Conservation (phyloP, 208 protist genomes). For the Trypanosoma melophagium region DNA sequence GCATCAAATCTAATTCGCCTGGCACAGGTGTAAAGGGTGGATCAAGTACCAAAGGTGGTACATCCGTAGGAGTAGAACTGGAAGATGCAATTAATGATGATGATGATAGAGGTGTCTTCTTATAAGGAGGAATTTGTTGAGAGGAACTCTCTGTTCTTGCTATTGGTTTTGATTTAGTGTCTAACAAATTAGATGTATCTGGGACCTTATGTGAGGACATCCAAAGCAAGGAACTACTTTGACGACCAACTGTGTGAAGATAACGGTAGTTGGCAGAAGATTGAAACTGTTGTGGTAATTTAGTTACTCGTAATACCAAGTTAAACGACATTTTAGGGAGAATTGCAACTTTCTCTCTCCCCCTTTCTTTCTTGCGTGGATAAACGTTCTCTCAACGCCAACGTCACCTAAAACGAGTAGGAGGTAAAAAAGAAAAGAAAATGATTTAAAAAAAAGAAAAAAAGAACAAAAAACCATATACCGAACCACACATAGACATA, state of each 20-base stretch:
- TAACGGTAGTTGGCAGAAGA: not conserved
- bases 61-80: not conserved
- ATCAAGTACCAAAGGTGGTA: slow-evolving; percentile 38
- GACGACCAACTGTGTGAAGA: not conserved
- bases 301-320: too few relatives aligned
- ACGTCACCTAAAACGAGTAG: not conserved
- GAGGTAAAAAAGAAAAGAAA: not conserved
- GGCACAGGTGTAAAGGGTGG: slow-evolving; percentile 49
- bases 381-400: too few relatives aligned
- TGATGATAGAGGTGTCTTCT: not conserved
- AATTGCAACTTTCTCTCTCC: too few relatives aligned
- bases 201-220: not conserved
- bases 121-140: too few relatives aligned
- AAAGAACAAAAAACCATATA: too few relatives aligned
- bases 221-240: not conserved
- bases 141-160: too few relatives aligned
- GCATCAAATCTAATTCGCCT: slow-evolving; percentile 21
- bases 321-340: not conserved
- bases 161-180: too few relatives aligned
- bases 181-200: too few relatives aligned
- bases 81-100: not conserved
- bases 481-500: too few relatives aligned
- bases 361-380: too few relatives aligned
- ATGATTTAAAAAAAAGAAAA: not conserved
- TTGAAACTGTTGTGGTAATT: not conserved